Percentiles rank a stretch among this genome's conserved stretches.
Evolutionary conservation across 2,329 filamentous ascomycete genomes (phyloP).

Genomic region (Botryotinia calthae): DNA sequence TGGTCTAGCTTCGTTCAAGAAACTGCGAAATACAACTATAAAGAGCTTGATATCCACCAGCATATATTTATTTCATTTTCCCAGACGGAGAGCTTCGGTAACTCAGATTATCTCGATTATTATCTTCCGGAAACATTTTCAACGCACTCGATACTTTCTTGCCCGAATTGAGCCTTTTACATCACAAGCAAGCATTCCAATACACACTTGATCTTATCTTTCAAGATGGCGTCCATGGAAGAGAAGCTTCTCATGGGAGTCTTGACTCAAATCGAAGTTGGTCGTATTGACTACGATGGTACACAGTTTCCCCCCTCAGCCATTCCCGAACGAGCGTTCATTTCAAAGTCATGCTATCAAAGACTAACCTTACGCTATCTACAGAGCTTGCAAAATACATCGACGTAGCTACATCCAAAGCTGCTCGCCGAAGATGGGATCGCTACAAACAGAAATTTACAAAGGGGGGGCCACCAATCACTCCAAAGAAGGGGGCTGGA

Average conservation of each 20-base stretch:
- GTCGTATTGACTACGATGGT: neutral
- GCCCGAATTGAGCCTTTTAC: neutral
- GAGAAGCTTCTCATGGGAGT: neutral
- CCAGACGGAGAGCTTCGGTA: neutral
- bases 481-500: neutral
- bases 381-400: neutral
- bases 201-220: neutral
- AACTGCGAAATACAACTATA: neutral
- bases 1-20: neutral
- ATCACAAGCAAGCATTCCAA: neutral
- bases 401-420: neutral
- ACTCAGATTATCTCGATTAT: too few relatives aligned
- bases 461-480: neutral
- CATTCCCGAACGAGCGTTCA: neutral
- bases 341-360: neutral
- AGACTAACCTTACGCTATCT: neutral
- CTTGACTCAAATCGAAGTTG: neutral
- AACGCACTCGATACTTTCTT: too few relatives aligned
- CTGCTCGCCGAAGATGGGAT: conserved; percentile 8
- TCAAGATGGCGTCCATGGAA: neutral
- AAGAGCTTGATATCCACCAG: neutral
- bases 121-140: too few relatives aligned
- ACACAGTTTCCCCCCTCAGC: neutral
- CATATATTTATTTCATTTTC: neutral
- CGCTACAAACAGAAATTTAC: neutral